A percentile compares a stretch with the other conserved stretches of the same genome.
These are phyloP conservation scores for Phytophthora parvispora DNA, from an alignment of 352 stramenopile genomes.

Conservation along the genomic window DNA sequence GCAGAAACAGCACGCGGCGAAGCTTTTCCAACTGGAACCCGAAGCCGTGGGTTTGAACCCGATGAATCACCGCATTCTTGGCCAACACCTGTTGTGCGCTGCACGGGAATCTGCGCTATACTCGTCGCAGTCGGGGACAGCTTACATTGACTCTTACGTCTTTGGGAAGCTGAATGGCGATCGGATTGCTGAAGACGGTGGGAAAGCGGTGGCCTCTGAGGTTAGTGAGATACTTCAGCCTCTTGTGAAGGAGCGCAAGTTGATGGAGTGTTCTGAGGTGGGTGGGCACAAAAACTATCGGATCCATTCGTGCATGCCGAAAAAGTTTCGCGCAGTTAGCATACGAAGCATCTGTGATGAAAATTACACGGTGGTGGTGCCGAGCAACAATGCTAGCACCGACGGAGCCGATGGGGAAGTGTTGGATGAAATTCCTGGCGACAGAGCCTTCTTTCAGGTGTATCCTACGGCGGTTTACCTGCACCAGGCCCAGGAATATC, in stretches of 20 bases:
- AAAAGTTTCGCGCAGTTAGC: constrained; percentile 64
- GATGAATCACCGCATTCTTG: constrained; percentile 89
- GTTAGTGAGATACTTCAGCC: constrained; percentile 20
- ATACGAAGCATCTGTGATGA: constrained; percentile 78
- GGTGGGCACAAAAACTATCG: constrained; percentile 55
- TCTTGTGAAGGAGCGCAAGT: constrained; percentile 53
- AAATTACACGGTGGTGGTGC: constrained; percentile 72
- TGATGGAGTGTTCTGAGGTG: constrained; percentile 43
- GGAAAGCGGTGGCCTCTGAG: constrained; percentile 6
- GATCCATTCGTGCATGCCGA: constrained; percentile 71
- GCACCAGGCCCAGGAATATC: constrained; percentile 92
- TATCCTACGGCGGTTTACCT: constrained; percentile 94
- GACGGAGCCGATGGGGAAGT: constrained; percentile 39
- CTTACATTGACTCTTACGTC: constrained; percentile 74
- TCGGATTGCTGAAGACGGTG: neutral
- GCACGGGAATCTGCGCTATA: constrained; percentile 94
- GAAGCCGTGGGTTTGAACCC: constrained; percentile 90
- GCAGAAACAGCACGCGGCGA: constrained; percentile 47
- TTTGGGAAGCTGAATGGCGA: constrained; percentile 45
- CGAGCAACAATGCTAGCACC: constrained; percentile 52
- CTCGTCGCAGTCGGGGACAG: constrained; percentile 59
- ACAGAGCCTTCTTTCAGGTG: constrained; percentile 92
- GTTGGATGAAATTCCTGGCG: constrained; percentile 91
- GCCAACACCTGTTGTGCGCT: constrained; percentile 96
- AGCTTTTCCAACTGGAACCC: constrained; percentile 78